phyloP scores from a whole-genome alignment of 139 green algal species.

The Volvox reticuliferus region DNA sequence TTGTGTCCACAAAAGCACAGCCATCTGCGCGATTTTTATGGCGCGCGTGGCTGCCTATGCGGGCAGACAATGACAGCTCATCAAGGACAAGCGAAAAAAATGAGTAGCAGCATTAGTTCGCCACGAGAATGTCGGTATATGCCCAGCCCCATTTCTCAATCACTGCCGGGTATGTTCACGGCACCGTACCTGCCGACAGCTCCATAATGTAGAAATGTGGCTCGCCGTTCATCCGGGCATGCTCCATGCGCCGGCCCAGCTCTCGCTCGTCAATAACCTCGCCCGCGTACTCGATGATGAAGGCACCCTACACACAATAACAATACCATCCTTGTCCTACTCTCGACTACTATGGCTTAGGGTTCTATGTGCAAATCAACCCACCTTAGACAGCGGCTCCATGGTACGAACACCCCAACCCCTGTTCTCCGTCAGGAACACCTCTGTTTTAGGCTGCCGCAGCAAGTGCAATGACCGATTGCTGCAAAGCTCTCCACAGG shows the following conservation, averaged over 20 bases:
- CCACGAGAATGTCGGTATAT: too few species aligned
- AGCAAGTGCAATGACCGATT: constrained; percentile 87
- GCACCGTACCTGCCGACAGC: constrained; percentile 59
- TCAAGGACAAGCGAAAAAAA: too few species aligned
- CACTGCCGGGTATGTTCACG: too few species aligned
- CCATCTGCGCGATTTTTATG: not conserved
- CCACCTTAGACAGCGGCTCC: constrained; percentile 55
- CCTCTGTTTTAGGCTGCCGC: constrained; percentile 70
- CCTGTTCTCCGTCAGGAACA: constrained; percentile 82
- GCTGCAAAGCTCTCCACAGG: constrained; percentile 79
- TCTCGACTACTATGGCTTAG: too few species aligned
- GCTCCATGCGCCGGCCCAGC: constrained; percentile 73
- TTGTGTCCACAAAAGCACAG: not conserved
- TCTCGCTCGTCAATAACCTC: constrained; percentile 71
- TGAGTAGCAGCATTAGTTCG: too few species aligned
- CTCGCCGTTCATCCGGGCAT: constrained; percentile 64
- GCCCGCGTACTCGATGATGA: constrained; percentile 91
- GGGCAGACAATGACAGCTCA: not conserved
- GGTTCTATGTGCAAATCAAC: not conserved
- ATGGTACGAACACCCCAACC: constrained; percentile 75
- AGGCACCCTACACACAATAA: constrained; percentile 63
- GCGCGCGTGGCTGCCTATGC: constrained; percentile 21
- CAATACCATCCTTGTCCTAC: too few species aligned
- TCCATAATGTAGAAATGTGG: constrained; percentile 95
- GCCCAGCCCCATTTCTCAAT: too few species aligned